Evolutionary conservation across 192 early-diverging fungal genomes (phyloP).

Genomic region (Podila epigama): DNA sequence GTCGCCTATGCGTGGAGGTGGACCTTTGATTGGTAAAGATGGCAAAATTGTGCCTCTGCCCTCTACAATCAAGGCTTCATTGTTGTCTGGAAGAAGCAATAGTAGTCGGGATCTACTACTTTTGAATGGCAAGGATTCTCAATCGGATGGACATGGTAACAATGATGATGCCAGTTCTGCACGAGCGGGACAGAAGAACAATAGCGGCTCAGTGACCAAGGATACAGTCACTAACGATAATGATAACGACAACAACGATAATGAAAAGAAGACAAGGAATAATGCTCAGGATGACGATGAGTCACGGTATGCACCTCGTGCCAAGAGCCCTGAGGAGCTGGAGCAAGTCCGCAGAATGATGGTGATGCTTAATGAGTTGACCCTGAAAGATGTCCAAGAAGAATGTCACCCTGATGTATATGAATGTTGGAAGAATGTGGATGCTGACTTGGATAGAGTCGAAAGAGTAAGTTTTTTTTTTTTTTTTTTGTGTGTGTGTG

Average conservation of each 20-base stretch:
- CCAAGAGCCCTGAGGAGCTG: neutral
- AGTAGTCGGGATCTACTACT: neutral
- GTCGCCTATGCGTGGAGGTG: slow-evolving; percentile 1
- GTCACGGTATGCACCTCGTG: neutral
- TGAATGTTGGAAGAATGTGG: slow-evolving; percentile 47
- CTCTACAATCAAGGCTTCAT: slow-evolving; percentile 37
- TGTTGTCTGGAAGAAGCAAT: neutral
- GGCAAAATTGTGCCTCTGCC: slow-evolving; percentile 34
- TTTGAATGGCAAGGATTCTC: neutral
- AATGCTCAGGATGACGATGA: neutral
- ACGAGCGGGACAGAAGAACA: neutral
- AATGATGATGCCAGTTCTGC: no score
- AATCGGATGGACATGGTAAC: no score
- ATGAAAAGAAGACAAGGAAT: slow-evolving; percentile 3
- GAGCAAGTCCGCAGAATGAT: slow-evolving; percentile 39
- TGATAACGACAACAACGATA: neutral
- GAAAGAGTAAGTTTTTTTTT: slow-evolving; percentile 18
- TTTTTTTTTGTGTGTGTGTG: neutral
- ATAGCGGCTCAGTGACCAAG: neutral
- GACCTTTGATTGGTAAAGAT: slow-evolving; percentile 39
- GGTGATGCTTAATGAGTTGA: slow-evolving; percentile 44
- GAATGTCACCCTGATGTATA: slow-evolving; percentile 49
- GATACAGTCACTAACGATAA: neutral
- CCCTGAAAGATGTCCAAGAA: slow-evolving; percentile 41
- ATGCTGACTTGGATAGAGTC: slow-evolving; percentile 42